Percentiles rank a stretch among this genome's conserved stretches.
Conservation (phyloP, 2,329 filamentous ascomycete genomes). For the Chaetomium strumarium region DNA sequence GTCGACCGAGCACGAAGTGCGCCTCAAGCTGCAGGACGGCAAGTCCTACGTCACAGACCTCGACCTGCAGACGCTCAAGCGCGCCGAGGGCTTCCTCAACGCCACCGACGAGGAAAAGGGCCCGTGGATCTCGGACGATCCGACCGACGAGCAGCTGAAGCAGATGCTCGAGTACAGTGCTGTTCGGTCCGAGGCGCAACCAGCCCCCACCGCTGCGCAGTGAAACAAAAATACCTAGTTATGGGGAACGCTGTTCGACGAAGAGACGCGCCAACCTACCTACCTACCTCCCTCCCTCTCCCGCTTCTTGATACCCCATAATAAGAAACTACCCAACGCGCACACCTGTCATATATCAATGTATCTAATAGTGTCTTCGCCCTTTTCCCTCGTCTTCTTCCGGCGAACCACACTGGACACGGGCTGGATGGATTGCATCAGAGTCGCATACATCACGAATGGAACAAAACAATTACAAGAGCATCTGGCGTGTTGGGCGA, state of each 20-base stretch:
- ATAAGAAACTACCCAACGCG: neutral
- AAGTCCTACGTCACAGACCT: slow-evolving; percentile 86
- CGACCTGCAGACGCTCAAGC: slow-evolving; percentile 81
- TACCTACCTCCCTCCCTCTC: neutral
- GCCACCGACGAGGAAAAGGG: slow-evolving; percentile 85
- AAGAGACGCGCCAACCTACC: too few species aligned
- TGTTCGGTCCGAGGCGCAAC: slow-evolving; percentile 13
- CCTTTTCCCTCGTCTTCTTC: neutral
- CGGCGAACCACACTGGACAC: slow-evolving; percentile 13
- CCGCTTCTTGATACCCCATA: slow-evolving; percentile 5
- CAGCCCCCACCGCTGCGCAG: slow-evolving; percentile 9
- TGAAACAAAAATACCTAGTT: slow-evolving; percentile 3
- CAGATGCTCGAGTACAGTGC: slow-evolving; percentile 51
- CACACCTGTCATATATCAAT: slow-evolving; percentile 1
- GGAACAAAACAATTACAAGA: neutral
- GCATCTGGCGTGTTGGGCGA: neutral
- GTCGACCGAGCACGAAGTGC: slow-evolving; percentile 88
- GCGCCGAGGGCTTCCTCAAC: slow-evolving; percentile 75
- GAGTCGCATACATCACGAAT: slow-evolving; percentile 2
- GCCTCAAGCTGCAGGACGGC: slow-evolving; percentile 69
- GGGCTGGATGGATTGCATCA: slow-evolving; percentile 10
- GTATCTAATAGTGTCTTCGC: slow-evolving; percentile 3
- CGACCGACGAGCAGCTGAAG: slow-evolving; percentile 54
- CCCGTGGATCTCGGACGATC: slow-evolving; percentile 71
- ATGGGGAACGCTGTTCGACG: neutral